Evolutionary conservation across 352 stramenopile genomes (phyloP).

Genomic region (Thraustotheca clavata): DNA sequence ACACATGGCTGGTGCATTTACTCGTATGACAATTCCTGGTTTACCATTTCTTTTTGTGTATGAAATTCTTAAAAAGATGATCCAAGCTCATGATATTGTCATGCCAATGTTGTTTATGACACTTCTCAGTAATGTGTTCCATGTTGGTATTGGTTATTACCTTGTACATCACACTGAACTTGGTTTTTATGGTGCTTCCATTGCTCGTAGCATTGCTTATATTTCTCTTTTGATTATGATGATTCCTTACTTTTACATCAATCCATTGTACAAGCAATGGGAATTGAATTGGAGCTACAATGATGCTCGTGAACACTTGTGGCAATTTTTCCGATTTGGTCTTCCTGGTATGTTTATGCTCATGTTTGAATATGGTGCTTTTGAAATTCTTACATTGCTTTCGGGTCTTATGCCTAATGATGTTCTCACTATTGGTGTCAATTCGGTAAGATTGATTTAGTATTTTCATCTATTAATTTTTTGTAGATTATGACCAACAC

Average conservation of each 20-base stretch:
- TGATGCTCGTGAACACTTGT: slow-evolving; percentile 36
- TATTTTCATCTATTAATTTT: neutral
- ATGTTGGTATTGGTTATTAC: slow-evolving; percentile 63
- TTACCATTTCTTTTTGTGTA: slow-evolving; percentile 77
- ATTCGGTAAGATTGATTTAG: slow-evolving; percentile 48
- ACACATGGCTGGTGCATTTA: slow-evolving; percentile 59
- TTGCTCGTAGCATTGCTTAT: slow-evolving; percentile 54
- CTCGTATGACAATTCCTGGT: slow-evolving; percentile 45
- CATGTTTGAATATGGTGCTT: slow-evolving; percentile 67
- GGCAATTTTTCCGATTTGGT: slow-evolving; percentile 50
- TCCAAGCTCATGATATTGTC: slow-evolving; percentile 78
- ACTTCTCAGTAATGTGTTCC: slow-evolving; percentile 66
- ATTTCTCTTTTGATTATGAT: slow-evolving; percentile 44
- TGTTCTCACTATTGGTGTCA: slow-evolving; percentile 58
- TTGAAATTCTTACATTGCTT: slow-evolving; percentile 62
- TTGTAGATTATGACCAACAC: slow-evolving; percentile 27
- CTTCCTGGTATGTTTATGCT: slow-evolving; percentile 56
- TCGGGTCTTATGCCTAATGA: slow-evolving; percentile 47
- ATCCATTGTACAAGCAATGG: slow-evolving; percentile 44
- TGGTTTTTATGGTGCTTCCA: slow-evolving; percentile 65
- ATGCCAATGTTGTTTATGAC: slow-evolving; percentile 71
- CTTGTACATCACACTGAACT: slow-evolving; percentile 68
- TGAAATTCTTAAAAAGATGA: slow-evolving; percentile 77
- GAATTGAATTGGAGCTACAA: slow-evolving; percentile 51
- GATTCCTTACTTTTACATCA: slow-evolving; percentile 51